Evolutionary conservation across 73 alveolate genomes (phyloP), one percentile per base, ranked within the genome.

Genomic region (Symbiodinium pilosum): DNA sequence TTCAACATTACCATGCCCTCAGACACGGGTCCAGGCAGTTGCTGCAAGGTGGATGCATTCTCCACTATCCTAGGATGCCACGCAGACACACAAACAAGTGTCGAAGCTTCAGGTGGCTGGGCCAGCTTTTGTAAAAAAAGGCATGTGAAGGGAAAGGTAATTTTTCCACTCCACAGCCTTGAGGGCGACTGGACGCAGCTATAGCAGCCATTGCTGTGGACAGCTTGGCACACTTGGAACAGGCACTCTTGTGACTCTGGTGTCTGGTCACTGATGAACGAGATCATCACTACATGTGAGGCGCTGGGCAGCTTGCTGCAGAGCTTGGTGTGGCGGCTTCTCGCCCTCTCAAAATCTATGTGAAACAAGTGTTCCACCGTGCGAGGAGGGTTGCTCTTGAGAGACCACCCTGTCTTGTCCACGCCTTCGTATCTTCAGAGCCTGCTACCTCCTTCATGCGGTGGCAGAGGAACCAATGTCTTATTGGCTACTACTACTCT

Each of bases 51-150:
- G 14, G 14, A 14, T 9, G 59, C 59, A 47, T 14, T 47, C 14
- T 6, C 59, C 59, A 14, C 59, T 47, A 14, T 9, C 14, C 81
- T 28, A 28, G 81, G 34, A 64, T 64, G 81, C 75, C 28, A 34
- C 81, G 34, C 41, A 64, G 81, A 64, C 81, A 64, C 81, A 28
- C 81, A 64, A 64, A 64, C 81, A 64, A 64, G 81, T 64, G 81
- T 64, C 81, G 21, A 38, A 64, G 38, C 81, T 20, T 64, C 38
- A 9, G 24, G 12, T 64, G 81, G 75, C 75, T 56, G 81, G 81
- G 30, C 81, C 81, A 64, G 73, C 32, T 30, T 54, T 54, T 54
- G 73, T 54, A 54, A 54, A 54, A 54, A n/a, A n/a, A n/a, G 26
- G 73, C 73, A 54, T 24, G 26, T 54, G 73, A n/a, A 54, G 73